Conservation (phyloP, 1,284 basidiomycete genomes). For the Mycena citricolor region DNA sequence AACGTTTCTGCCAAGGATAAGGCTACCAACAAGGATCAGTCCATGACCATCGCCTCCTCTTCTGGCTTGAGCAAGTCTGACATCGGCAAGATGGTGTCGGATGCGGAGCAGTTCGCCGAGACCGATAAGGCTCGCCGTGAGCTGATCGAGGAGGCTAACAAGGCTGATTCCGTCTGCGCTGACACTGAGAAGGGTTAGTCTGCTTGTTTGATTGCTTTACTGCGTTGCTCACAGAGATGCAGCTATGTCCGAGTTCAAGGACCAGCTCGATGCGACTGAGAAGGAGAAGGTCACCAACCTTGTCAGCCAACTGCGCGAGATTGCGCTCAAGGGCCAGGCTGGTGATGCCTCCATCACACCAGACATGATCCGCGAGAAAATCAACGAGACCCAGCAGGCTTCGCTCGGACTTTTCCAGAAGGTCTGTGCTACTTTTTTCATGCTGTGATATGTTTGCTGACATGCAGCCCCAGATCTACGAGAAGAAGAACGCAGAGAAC, state of each 20-base stretch:
- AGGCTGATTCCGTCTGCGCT: slow-evolving; percentile 90
- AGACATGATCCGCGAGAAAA: slow-evolving; percentile 90
- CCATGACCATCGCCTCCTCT: slow-evolving; percentile 95
- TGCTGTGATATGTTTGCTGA: not conserved
- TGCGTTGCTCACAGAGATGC: slow-evolving; percentile 14
- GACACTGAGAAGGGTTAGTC: slow-evolving; percentile 91
- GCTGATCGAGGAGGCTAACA: slow-evolving; percentile 97
- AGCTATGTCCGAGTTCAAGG: slow-evolving; percentile 97
- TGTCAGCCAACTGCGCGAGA: slow-evolving; percentile 84
- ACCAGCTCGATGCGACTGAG: slow-evolving; percentile 90
- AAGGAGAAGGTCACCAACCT: slow-evolving; percentile 92
- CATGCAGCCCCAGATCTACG: slow-evolving; percentile 65
- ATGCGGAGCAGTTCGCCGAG: slow-evolving; percentile 93
- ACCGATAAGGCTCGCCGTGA: slow-evolving; percentile 84
- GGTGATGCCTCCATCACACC: slow-evolving; percentile 82
- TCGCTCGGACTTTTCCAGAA: slow-evolving; percentile 98
- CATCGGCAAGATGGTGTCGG: slow-evolving; percentile 95
- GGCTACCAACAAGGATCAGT: slow-evolving; percentile 97
- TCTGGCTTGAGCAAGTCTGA: slow-evolving; percentile 96
- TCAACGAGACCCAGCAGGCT: slow-evolving; percentile 94
- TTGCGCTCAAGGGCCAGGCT: slow-evolving; percentile 88
- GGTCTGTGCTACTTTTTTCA: slow-evolving; percentile 37
- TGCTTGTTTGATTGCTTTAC: not conserved
- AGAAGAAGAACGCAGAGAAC: slow-evolving; percentile 81
- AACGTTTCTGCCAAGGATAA: slow-evolving; percentile 97